Percentiles rank a stretch among this genome's conserved stretches.
These are phyloP conservation scores for Carex pumila DNA, from an alignment of 176 grass and related monocot species.

Conservation along the genomic window DNA sequence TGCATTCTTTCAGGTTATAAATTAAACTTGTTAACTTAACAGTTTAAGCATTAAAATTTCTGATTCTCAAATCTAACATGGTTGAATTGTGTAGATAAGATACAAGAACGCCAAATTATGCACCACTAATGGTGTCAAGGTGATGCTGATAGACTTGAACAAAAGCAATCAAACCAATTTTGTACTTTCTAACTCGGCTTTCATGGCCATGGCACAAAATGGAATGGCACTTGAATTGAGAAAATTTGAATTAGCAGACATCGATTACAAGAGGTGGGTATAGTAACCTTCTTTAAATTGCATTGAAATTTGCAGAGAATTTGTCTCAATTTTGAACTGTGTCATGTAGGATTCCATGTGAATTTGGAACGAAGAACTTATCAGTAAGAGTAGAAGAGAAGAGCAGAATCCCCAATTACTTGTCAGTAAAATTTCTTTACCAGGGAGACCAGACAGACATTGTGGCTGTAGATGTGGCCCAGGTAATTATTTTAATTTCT, in stretches of 20 bases:
- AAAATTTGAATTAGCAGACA: constrained; percentile 31
- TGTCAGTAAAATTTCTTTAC: constrained; percentile 71
- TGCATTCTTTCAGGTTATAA: constrained; percentile 64
- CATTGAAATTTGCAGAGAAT: constrained; percentile 16
- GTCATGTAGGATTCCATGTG: constrained; percentile 62
- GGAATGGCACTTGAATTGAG: constrained; percentile 39
- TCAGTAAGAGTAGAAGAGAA: constrained; percentile 59
- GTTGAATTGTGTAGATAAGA: constrained; percentile 35
- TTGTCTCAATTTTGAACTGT: not conserved
- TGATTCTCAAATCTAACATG: not conserved
- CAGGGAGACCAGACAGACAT: constrained; percentile 97
- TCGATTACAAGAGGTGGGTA: constrained; percentile 78
- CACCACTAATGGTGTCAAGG: constrained; percentile 34
- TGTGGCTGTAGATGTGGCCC: constrained; percentile 73
- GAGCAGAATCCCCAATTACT: constrained; percentile 32
- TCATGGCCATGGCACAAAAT: constrained; percentile 58
- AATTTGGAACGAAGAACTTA: constrained; percentile 56
- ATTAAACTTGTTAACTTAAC: not conserved
- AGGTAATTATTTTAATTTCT: constrained; percentile 29
- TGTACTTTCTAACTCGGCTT: constrained; percentile 42
- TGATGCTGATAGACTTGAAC: constrained; percentile 53
- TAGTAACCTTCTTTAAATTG: not conserved
- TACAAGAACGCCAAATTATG: constrained; percentile 65
- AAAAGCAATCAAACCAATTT: constrained; percentile 63
- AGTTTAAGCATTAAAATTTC: not conserved